Base-by-base conservation (phyloP, 345 rosid genomes). In the Gossypium rotundifolium region DNA sequence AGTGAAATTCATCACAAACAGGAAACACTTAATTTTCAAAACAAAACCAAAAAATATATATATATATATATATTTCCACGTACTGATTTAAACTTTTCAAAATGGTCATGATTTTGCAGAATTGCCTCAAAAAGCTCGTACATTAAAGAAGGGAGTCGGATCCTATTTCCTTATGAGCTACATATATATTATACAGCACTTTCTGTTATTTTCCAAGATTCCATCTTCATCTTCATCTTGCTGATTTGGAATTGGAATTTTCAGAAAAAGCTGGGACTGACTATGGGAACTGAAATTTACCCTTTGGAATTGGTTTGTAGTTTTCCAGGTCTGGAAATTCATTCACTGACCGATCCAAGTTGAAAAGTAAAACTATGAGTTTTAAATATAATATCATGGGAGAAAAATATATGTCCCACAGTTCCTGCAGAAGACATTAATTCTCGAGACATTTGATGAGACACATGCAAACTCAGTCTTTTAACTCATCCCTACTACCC, bases 51-150 rank as follows among this genome's bases (percentile, higher is more conserved):
- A 40, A 59, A 55, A 67, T 18, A 75, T 75, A 40, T 53, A 18
- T 78, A 29, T 29, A 29, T 33, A 33, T 4, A 33, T 33, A n/a
- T 29, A 81, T 77, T 82, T 84, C 80, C 80, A 77, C 81, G 75
- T 70, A 77, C 82, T 84, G 80, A 84, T 83, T 33, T 78, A 65
- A 81, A 81, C 88, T 84, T 84, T 88, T 80, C 77, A 67, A 82
- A 77, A 84, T 66, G 75, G 78, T 83, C 81, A 85, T 83, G 82
- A 77, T 80, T 81, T 59, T 20, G 71, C 77, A 82, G 84, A 59
- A 59, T 25, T 59, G 7, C 61, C 11, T 29, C 12, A 57, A 2
- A 57, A 57, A 9, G 13, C 7, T 57, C 59, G 9, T 54, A 0
- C 23, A 54, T 54, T 18, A 54, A 54, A n/a, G 59, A 8, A 18